Percentiles rank a stretch among this genome's conserved stretches.
phyloP scores from a whole-genome alignment of 305 asterid genomes.

The Rubia tinctorum region DNA sequence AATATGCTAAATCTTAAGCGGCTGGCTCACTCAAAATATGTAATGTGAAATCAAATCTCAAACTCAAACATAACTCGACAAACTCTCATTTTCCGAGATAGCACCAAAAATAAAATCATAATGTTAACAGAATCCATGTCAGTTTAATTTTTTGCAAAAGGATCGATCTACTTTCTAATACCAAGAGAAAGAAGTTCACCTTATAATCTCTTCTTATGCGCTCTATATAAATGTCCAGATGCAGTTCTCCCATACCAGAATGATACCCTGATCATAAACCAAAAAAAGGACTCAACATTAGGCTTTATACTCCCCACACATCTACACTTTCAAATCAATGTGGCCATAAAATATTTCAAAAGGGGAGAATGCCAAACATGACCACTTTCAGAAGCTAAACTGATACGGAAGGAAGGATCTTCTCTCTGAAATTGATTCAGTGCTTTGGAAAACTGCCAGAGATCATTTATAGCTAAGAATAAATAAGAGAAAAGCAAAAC shows the following conservation, averaged over 20 bases:
- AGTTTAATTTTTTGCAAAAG: not conserved
- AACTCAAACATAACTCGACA: not conserved
- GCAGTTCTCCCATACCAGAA: too few species aligned
- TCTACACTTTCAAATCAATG: not conserved
- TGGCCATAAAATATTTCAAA: slow-evolving; percentile 11
- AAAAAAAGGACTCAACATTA: not conserved
- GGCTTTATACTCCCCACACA: not conserved
- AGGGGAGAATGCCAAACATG: slow-evolving; percentile 46
- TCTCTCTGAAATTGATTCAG: slow-evolving; percentile 94
- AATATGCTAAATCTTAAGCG: too few species aligned
- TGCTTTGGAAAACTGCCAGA: slow-evolving; percentile 93
- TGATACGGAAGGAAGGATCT: slow-evolving; percentile 98
- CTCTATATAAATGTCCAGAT: slow-evolving; percentile 32
- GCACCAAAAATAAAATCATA: not conserved
- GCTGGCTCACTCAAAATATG: too few species aligned
- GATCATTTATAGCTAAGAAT: not conserved
- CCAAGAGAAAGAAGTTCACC: slow-evolving; percentile 36
- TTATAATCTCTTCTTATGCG: slow-evolving; percentile 96
- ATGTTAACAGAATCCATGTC: not conserved
- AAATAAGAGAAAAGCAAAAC: not conserved
- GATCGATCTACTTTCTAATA: not conserved
- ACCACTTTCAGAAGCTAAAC: slow-evolving; percentile 92
- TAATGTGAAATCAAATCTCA: not conserved
- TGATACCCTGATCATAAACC: too few species aligned
- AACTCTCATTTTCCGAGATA: not conserved